Evolutionary conservation across 345 rosid species (phyloP).

Genomic region (Bruguiera parviflora): DNA sequence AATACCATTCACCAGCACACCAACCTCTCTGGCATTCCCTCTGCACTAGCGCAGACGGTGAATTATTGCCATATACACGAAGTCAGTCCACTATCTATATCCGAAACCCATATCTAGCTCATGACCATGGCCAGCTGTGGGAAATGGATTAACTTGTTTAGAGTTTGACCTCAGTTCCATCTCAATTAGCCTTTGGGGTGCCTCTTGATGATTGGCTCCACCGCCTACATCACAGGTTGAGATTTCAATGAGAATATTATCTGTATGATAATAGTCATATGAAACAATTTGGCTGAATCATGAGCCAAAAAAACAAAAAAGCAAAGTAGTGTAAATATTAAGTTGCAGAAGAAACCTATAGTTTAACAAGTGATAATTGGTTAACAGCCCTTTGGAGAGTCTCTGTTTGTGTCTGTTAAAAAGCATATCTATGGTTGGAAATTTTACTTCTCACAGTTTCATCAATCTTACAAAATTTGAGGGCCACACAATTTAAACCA

Average conservation of each 20-base stretch:
- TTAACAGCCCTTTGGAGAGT: no score
- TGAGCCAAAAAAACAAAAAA: neutral
- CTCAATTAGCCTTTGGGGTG: conserved; percentile 69
- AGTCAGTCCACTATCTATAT: conserved; percentile 40
- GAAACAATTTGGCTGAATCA: neutral
- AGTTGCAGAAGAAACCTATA: no score
- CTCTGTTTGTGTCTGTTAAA: no score
- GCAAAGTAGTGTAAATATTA: no score
- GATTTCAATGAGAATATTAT: conserved; percentile 7
- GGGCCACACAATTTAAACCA: no score
- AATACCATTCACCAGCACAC: conserved; percentile 20
- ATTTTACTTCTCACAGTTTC: no score
- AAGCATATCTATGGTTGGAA: no score
- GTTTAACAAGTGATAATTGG: no score
- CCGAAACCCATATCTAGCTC: conserved; percentile 76
- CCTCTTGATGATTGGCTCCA: conserved; percentile 57
- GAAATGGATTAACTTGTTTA: conserved; percentile 48
- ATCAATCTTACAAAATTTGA: no score
- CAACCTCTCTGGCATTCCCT: conserved; percentile 3
- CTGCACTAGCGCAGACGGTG: conserved; percentile 5
- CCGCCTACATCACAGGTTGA: conserved; percentile 50
- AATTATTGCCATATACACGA: conserved; percentile 20
- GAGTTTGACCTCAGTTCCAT: conserved; percentile 69
- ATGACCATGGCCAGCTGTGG: conserved; percentile 47
- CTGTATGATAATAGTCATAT: no score